Evolutionary conservation across 2,329 filamentous ascomycete genomes (phyloP), one percentile per base, ranked within the genome.

Genomic region (Grosmannia penicillata): DNA sequence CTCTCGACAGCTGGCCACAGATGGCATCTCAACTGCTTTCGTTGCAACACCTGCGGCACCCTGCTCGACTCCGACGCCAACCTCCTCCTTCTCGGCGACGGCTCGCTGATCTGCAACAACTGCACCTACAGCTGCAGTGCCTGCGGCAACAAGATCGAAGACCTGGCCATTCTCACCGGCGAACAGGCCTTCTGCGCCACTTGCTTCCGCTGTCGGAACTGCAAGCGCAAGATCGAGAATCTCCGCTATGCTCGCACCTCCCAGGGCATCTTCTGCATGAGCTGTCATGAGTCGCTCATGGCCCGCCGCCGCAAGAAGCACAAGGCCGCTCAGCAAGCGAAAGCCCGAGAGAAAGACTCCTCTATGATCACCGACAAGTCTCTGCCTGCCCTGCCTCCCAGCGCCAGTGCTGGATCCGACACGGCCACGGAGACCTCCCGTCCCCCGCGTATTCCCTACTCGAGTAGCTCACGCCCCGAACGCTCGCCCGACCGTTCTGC

Each of bases 201-300:
- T 41, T 98, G 91, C 62, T 98, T 98, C 64, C 76, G 87, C 51
- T 98, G 91, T 63, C 75, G 91, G 51, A 98, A 96, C 58, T 98
- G 91, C 69, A 98, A 96, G 66, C 78, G 83, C 56, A 95, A 95
- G 66, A 98, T 98, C 44, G 91, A 98, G 60, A 98, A 98, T 56
- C 68, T 98, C 47, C 79, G 89, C 56, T 98, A 96, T 74, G 91
- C 91, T 39, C 78, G 91, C 53, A 98, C 91, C 1, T 95, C 89
- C 8, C 91, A 96, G 59, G 91, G 91, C 43, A 98, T 98, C 50
- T 96, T 98, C 56, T 98, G 91, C 63, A 98, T 98, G 91, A 86
- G 80, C 53, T 98, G 91, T 56, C 91, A 98, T 55, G 91, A 98
- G 60, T 91, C 85, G 22, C 63, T 98, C 38, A 96, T 96, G 86